Evolutionary conservation across 345 rosid genomes (phyloP).

Genomic region (Combretum micranthum): DNA sequence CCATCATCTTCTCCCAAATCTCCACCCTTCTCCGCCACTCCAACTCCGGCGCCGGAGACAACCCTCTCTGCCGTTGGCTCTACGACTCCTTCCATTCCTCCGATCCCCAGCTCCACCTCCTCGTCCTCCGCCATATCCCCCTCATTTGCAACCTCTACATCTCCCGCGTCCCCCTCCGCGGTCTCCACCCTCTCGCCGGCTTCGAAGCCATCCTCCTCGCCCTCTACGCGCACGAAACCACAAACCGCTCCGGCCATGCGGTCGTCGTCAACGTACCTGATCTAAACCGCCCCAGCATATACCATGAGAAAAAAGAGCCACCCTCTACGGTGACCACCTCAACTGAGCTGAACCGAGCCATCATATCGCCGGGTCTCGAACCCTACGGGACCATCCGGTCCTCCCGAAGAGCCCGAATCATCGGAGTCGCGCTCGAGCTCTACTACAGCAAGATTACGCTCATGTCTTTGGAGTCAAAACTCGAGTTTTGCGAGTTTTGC

Average conservation of each 20-base stretch:
- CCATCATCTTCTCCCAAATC: slow-evolving; percentile 45
- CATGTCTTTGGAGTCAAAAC: slow-evolving; percentile 55
- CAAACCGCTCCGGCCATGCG: slow-evolving; percentile 53
- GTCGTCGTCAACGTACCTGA: slow-evolving; percentile 64
- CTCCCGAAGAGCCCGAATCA: slow-evolving; percentile 58
- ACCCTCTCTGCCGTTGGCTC: slow-evolving; percentile 86
- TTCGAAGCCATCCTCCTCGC: slow-evolving; percentile 80
- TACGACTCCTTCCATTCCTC: slow-evolving; percentile 77
- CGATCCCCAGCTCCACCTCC: slow-evolving; percentile 55
- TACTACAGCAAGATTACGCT: slow-evolving; percentile 46
- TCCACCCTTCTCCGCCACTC: slow-evolving; percentile 63
- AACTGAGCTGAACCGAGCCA: slow-evolving; percentile 54
- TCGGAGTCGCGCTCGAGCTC: slow-evolving; percentile 69
- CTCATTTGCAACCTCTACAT: slow-evolving; percentile 67
- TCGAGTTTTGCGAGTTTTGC: slow-evolving; percentile 67
- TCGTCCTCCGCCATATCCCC: slow-evolving; percentile 69
- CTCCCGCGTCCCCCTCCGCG: slow-evolving; percentile 53
- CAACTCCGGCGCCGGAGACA: slow-evolving; percentile 67
- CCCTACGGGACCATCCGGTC: slow-evolving; percentile 77
- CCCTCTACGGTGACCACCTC: slow-evolving; percentile 24
- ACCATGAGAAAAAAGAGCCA: slow-evolving; percentile 52
- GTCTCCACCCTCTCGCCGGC: slow-evolving; percentile 61
- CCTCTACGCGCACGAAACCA: slow-evolving; percentile 68
- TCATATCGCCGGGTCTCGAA: slow-evolving; percentile 62
- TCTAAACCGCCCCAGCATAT: slow-evolving; percentile 58